Conservation (phyloP, 2,329 filamentous ascomycete genomes). For the Cryphonectria radicalis region DNA sequence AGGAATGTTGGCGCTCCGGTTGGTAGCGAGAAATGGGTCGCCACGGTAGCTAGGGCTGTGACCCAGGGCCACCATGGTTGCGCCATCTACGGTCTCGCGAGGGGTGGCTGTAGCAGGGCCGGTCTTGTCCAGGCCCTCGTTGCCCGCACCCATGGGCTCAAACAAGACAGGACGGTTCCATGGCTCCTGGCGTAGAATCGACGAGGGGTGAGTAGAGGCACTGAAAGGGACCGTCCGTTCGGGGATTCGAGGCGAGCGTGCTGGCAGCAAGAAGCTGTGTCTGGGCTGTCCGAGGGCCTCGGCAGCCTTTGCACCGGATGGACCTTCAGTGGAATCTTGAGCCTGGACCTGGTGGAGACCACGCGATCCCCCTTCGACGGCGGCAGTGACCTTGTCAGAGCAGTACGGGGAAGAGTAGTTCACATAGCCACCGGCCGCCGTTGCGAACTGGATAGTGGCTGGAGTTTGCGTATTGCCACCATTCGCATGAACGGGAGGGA, state of each 20-base stretch:
- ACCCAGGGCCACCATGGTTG: conserved; percentile 24
- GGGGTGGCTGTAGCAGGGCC: not conserved
- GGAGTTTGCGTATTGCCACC: not conserved
- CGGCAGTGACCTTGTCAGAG: not conserved
- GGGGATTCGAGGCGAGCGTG: not conserved
- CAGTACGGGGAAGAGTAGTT: not conserved
- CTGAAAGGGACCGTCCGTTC: too few relatives aligned
- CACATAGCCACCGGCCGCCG: not conserved
- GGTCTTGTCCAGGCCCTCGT: not conserved
- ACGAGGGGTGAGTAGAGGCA: not conserved
- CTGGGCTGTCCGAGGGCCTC: not conserved
- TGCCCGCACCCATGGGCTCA: not conserved
- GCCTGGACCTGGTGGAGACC: not conserved
- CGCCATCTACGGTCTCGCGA: not conserved
- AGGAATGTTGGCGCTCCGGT: conserved; percentile 46
- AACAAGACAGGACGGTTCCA: not conserved
- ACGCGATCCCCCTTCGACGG: not conserved
- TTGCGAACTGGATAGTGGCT: not conserved
- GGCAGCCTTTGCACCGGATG: not conserved
- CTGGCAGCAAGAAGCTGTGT: not conserved
- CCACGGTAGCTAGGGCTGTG: conserved; percentile 46
- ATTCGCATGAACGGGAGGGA: not conserved
- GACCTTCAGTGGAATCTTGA: not conserved
- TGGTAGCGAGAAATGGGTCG: conserved; percentile 41
- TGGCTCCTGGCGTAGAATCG: not conserved